Base-by-base conservation (phyloP, 148 eudicot genomes). In the Agrostemma githago region DNA sequence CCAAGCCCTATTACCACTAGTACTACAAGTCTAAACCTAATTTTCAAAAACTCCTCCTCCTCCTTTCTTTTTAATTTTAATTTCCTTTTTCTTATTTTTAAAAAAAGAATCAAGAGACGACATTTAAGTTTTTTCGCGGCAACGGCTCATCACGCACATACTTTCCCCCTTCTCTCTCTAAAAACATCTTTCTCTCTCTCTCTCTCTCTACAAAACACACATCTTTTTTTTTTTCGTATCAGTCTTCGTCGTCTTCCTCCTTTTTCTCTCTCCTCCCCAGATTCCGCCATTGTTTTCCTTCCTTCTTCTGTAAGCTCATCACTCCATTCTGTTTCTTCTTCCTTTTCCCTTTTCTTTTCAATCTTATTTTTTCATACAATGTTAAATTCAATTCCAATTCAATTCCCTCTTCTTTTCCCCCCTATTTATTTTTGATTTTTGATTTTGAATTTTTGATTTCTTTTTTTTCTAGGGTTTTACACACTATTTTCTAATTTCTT, bases 71-170 rank as follows among this genome's bases (percentile, higher is more conserved):
- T 26, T 26, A 26, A 26, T 26, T 26, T 26, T 26, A 26, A 26
- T 26, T 26, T 26, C 34, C 34, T 26, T 26, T 26, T 26, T 26
- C 34, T 26, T 26, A 26, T 26, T 26, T 26, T 26, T 0, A 26
- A 26, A 15, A 46, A 43, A 4, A 12, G 10, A 16, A 0, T 5
- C 5, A 64, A 16, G 15, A 19, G 10, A 34, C 34, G 3, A 68
- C 69, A 79, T 74, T 70, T 74, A 64, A 79, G 74, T 53, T 79
- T 79, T 79, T 75, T 75, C 82, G 82, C 82, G 82, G 82, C 82
- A 75, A 79, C 79, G 74, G 71, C 75, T 75, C 72, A 26, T 75
- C 72, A 26, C 34, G 34, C 34, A 26, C 34, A 26, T 1, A 26
- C 34, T 26, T 26, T 26, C 34, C 66, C 46, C 34, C 3, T 73